A percentile compares a stretch with the other conserved stretches of the same genome.
phyloP scores from a whole-genome alignment of 2,329 filamentous ascomycete genomes.

The Fusarium zealandicum region DNA sequence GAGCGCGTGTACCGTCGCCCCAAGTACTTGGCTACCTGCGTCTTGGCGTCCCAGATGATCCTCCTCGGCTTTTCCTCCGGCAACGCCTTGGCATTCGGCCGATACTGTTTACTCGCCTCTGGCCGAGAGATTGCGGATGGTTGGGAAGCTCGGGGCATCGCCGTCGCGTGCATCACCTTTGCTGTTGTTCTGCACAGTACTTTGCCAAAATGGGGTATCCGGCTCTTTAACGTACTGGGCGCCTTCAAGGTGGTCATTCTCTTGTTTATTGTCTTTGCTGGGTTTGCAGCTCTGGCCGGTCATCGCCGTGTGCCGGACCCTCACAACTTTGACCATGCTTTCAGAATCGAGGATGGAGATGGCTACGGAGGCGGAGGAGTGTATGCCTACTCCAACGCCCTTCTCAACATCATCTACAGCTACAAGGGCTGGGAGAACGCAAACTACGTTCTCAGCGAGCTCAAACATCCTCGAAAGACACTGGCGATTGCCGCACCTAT shows the following conservation, averaged over 20 bases:
- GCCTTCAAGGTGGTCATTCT: conserved; percentile 67
- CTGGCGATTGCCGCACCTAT: conserved; percentile 63
- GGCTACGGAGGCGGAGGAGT: conserved; percentile 57
- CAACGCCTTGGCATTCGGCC: conserved; percentile 65
- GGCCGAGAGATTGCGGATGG: conserved; percentile 56
- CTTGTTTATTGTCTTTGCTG: conserved; percentile 67
- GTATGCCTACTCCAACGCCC: conserved; percentile 63
- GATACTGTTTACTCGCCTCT: conserved; percentile 64
- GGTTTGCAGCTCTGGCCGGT: conserved; percentile 63
- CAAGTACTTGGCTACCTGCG: conserved; percentile 64
- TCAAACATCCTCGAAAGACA: conserved; percentile 62
- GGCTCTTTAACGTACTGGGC: conserved; percentile 65
- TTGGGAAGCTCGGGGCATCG: conserved; percentile 66
- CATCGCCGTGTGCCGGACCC: conserved; percentile 57
- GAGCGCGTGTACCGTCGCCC: conserved; percentile 67
- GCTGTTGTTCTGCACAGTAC: conserved; percentile 60
- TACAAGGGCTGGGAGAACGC: conserved; percentile 72
- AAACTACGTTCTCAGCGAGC: conserved; percentile 67
- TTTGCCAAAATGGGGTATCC: conserved; percentile 64
- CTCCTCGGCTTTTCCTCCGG: conserved; percentile 67
- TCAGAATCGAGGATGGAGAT: conserved; percentile 53
- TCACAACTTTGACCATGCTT: conserved; percentile 65
- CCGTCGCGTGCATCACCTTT: conserved; percentile 61
- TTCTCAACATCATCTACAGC: conserved; percentile 66
- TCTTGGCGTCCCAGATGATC: conserved; percentile 67